A percentile compares a stretch with the other conserved stretches of the same genome.
Conservation (phyloP, 176 grass and related monocot genomes). For the Carex littledalei region DNA sequence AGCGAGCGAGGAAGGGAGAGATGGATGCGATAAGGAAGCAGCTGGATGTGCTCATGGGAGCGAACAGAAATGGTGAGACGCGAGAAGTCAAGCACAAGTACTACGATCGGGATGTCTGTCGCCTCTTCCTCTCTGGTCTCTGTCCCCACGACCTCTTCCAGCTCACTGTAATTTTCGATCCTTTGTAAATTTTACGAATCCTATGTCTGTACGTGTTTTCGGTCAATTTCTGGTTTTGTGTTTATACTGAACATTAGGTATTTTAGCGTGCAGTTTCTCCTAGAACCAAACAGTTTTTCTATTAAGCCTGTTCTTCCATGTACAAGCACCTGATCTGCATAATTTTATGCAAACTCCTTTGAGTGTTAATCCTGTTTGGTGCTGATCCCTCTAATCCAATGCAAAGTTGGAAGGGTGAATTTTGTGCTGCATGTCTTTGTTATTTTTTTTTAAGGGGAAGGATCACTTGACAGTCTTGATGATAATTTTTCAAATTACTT, state of each 20-base stretch:
- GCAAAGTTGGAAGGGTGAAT: not conserved
- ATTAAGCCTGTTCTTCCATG: not conserved
- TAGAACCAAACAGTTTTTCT: not conserved
- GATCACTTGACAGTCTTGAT: too few relatives aligned
- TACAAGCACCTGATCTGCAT: not conserved
- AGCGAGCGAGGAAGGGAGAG: not conserved
- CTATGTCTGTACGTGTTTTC: not conserved
- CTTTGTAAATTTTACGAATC: not conserved
- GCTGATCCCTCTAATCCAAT: not conserved
- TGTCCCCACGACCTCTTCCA: constrained; percentile 98
- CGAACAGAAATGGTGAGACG: constrained; percentile 83
- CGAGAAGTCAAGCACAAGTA: constrained; percentile 85
- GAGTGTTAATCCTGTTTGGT: not conserved
- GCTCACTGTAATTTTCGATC: constrained; percentile 46
- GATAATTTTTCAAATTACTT: too few relatives aligned
- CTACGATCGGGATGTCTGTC: constrained; percentile 89
- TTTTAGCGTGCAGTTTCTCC: not conserved
- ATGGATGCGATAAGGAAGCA: constrained; percentile 95
- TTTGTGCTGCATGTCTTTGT: not conserved
- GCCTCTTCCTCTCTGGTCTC: constrained; percentile 76
- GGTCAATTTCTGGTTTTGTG: not conserved
- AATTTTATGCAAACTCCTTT: not conserved
- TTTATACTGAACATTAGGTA: not conserved
- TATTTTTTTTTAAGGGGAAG: not conserved
- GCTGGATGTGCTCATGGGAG: constrained; percentile 94